Evolutionary conservation across 345 rosid genomes (phyloP), one percentile per base, ranked within the genome.

Genomic region (Citrus trifoliata): DNA sequence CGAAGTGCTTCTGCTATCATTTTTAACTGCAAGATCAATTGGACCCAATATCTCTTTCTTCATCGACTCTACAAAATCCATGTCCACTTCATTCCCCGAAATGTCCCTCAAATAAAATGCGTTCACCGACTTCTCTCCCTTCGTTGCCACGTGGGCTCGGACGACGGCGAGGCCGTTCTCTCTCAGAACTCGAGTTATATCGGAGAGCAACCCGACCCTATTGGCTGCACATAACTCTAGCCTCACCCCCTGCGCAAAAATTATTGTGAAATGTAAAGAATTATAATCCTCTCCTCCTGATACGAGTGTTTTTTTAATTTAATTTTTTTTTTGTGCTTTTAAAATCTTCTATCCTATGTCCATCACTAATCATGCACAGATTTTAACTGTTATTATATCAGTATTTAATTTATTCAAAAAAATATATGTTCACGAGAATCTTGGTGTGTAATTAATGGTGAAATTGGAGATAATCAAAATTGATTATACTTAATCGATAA

Each of bases 131-230:
- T 85, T 87, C 76, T 86, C 90, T 67, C 92, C 96, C 10, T 83
- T 85, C 3, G 95, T 93, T 68, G 87, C 92, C 74, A 92, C 85
- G 25, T 86, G 93, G 7, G 96, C 97, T 70, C 93, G 84, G 19
- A 89, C 93, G 14, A 92, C 93, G 0, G 88, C 82, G 3, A 93
- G 87, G 5, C 96, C 95, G 12, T 92, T 87, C 80, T 92, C 96
- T 18, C 93, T 85, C 2, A 93, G 87, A 24, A 88, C 88, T 60
- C 95, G 76, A 4, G 95, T 85, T 78, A 93, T 84, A 80, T 93
- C 95, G 1, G 95, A 90, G 10, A 90, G 82, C 32, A 93, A 67
- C 32, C 94, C 96, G 14, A 89, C 81, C 69, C 94, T 80, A 56
- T 90, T 87, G 42, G 85, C 87, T 13, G 96, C 93, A 69, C 91